Base-by-base conservation (phyloP, 2,329 filamentous ascomycete species). In the Nemania serpens region DNA sequence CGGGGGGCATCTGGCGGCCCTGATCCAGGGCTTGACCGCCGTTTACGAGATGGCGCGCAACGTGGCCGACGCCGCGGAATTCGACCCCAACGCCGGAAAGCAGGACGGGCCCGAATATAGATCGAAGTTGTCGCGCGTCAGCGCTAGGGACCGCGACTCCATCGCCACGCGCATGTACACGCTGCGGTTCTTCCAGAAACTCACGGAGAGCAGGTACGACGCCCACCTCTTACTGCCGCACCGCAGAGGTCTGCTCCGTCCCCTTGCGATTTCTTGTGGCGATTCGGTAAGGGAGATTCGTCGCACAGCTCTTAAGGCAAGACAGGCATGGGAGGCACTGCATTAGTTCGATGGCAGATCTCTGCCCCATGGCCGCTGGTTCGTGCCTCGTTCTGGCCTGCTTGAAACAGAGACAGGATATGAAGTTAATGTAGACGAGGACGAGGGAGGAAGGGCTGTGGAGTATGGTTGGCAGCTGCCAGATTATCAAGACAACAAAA, bases 251-350 rank as follows among this genome's bases (percentile, higher is more conserved):
- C 76, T 84, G 45, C 75, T 79, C 61, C 75, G 80, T 3, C 77
- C 82, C 53, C 68, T 87, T 61, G 78, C 79, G 1, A 66, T 75
- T 9, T 82, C 83, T 1, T 84, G 83, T 51, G 84, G 84, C 1
- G 83, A 86, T 64, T 71, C 75, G 5, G 80, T 84, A 9, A 75
- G 84, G 46, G 82, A 83, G 61, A 76, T 86, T 46, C 77, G 84
- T 48, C 79, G 75, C 57, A 76, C 75, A 48, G 84, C 84, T 17
- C 75, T 83, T 54, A 66, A 72, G 59, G 82, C 83, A 3, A 77
- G 82, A 55, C 75, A 74, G 52, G 78, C 77, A 6, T 87, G 84
- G 84, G 74, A 55, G 13, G 54, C n/a, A 9, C 36, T 65, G 13
- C 22, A n/a, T 29, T 60, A 65, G 45, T 45, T 22, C 15, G 13